Percentiles rank a stretch among this genome's conserved stretches.
Conservation (phyloP, 2,329 filamentous ascomycete species). For the Hypoxylon sp. region DNA sequence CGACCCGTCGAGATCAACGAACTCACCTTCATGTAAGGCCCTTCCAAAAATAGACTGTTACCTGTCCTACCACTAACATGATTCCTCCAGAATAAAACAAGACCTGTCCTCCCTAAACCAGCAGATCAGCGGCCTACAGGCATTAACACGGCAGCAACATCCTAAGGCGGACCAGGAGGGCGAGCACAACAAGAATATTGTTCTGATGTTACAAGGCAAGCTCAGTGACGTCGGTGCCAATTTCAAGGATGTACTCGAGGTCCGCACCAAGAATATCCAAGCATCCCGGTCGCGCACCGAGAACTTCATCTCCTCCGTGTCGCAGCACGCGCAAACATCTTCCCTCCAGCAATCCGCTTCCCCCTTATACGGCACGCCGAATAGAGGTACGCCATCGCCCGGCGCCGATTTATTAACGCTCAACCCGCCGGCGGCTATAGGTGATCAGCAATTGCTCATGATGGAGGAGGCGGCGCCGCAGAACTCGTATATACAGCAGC, state of each 20-base stretch:
- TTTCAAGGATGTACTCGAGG: conserved; percentile 97
- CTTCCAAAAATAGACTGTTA: neutral
- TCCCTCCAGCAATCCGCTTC: conserved; percentile 82
- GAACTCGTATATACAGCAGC: conserved; percentile 92
- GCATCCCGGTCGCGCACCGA: conserved; percentile 92
- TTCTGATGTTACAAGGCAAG: conserved; percentile 90
- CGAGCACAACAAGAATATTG: conserved; percentile 98
- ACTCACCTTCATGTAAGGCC: conserved; percentile 81
- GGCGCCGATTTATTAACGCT: conserved; percentile 84
- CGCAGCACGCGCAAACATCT: conserved; percentile 78
- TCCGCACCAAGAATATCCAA: conserved; percentile 97
- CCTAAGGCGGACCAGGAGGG: conserved; percentile 84
- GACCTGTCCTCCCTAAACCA: conserved; percentile 88
- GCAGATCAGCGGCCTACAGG: conserved; percentile 87
- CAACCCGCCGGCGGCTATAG: conserved; percentile 74
- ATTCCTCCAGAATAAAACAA: conserved; percentile 80
- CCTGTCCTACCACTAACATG: conserved; percentile 18
- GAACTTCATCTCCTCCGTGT: conserved; percentile 94
- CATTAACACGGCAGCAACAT: conserved; percentile 82
- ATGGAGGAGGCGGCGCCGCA: conserved; percentile 92
- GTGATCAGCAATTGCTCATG: conserved; percentile 89
- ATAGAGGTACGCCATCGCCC: conserved; percentile 75
- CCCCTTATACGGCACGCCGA: conserved; percentile 87
- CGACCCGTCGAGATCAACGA: conserved; percentile 97
- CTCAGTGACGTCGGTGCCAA: conserved; percentile 92